Percentiles rank a stretch among this genome's conserved stretches.
Conservation (phyloP, 495 filamentous ascomycete species). For the Xylaria acuta region DNA sequence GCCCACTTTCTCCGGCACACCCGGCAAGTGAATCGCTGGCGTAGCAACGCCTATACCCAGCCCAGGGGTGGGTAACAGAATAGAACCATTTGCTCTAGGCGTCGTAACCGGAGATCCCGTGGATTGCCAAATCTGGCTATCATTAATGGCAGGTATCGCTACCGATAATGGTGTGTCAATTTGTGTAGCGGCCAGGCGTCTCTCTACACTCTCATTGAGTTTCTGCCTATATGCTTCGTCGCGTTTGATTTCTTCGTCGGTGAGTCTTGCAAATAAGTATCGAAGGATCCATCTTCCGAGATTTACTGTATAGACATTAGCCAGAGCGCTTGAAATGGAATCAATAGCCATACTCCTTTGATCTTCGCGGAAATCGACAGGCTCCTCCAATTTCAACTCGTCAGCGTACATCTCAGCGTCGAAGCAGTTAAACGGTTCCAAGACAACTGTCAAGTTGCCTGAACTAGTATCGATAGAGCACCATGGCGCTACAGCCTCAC, state of each 20-base stretch:
- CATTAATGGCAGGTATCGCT: conserved; percentile 67
- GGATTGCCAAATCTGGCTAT: conserved; percentile 51
- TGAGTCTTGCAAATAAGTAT: conserved; percentile 87
- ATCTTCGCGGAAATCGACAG: conserved; percentile 84
- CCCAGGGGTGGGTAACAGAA: conserved; percentile 70
- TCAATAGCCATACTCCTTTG: conserved; percentile 78
- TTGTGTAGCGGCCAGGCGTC: conserved; percentile 59
- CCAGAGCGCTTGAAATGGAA: background rate
- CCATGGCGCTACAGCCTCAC: conserved; percentile 91
- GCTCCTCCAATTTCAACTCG: conserved; percentile 74
- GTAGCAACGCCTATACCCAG: conserved; percentile 81
- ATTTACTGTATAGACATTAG: conserved; percentile 68
- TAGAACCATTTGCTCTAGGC: conserved; percentile 67
- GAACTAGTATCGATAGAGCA: conserved; percentile 93
- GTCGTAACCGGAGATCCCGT: conserved; percentile 55
- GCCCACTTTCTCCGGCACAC: conserved; percentile 44
- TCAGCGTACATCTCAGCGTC: conserved; percentile 98
- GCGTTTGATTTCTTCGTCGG: conserved; percentile 85
- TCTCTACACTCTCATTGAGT: conserved; percentile 66
- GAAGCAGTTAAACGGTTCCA: conserved; percentile 96
- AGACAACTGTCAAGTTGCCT: conserved; percentile 83
- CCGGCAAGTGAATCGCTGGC: conserved; percentile 58
- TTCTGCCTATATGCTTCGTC: conserved; percentile 75
- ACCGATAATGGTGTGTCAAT: conserved; percentile 69
- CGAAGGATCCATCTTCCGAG: conserved; percentile 96